These are phyloP conservation scores for Ceratocystis alfenasii DNA, from an alignment of 2,329 filamentous ascomycete species.

Conservation along the genomic window DNA sequence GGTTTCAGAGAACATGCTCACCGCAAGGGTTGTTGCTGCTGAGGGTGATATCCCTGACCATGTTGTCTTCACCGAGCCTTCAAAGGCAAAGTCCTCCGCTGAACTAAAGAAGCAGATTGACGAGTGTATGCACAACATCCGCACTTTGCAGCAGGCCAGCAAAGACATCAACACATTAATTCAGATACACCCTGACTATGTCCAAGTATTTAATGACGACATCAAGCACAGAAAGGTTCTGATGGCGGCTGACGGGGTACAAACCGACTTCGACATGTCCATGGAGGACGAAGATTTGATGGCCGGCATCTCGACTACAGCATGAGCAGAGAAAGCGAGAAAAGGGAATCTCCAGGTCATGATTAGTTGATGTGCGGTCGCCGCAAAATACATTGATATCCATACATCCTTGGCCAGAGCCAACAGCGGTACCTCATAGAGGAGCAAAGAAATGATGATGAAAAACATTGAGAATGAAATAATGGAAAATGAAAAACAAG, in stretches of 20 bases:
- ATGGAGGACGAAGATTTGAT: constrained; percentile 52
- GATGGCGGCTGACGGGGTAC: constrained; percentile 32
- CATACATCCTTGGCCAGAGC: not conserved
- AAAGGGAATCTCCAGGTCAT: not conserved
- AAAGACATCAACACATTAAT: constrained; percentile 43
- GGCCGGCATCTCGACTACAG: constrained; percentile 31
- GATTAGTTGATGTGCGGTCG: not conserved
- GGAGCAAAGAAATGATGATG: not conserved
- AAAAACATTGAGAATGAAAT: not conserved
- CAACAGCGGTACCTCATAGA: no score
- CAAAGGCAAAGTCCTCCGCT: constrained; percentile 17
- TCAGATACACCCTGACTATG: constrained; percentile 44
- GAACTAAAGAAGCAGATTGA: constrained; percentile 36
- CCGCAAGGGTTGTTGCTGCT: constrained; percentile 39
- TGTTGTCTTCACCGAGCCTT: constrained; percentile 39
- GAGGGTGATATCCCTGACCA: constrained; percentile 34
- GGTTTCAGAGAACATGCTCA: constrained; percentile 43
- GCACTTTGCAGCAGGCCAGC: constrained; percentile 37
- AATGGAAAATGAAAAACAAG: not conserved
- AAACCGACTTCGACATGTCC: constrained; percentile 34
- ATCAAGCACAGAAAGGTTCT: constrained; percentile 30
- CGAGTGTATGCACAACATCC: constrained; percentile 33
- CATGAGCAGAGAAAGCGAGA: not conserved
- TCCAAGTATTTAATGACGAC: constrained; percentile 37
- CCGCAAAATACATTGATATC: not conserved